Evolutionary conservation across 2,329 filamentous ascomycete species (phyloP).

Genomic region (Boeremia lycopersici): DNA sequence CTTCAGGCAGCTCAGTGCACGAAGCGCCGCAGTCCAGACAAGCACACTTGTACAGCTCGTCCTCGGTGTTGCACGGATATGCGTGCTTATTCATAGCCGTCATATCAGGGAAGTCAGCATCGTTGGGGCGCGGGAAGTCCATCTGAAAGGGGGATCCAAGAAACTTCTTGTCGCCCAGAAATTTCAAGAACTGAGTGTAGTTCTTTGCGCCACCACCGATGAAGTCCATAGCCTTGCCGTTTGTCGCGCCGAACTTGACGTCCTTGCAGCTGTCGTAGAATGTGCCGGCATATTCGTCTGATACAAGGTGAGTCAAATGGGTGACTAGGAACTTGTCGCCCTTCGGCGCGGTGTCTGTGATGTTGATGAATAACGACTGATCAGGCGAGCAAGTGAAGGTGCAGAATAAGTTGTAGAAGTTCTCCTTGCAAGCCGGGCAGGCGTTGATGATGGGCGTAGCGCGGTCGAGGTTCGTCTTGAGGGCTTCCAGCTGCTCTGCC

Average conservation of each 20-base stretch:
- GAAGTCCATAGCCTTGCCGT: conserved; percentile 91
- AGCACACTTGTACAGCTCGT: conserved; percentile 84
- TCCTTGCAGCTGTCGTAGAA: conserved; percentile 99
- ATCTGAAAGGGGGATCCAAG: conserved; percentile 97
- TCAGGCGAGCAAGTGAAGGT: conserved; percentile 98
- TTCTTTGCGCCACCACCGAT: conserved; percentile 95
- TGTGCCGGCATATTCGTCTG: conserved; percentile 79
- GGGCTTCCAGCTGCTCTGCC: conserved; percentile 77
- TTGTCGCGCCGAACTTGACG: conserved; percentile 95
- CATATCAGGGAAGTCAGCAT: conserved; percentile 73
- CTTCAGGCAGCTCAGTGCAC: conserved; percentile 79
- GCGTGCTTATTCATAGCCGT: conserved; percentile 70
- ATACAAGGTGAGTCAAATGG: conserved; percentile 88
- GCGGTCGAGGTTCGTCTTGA: conserved; percentile 83
- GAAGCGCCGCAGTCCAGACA: conserved; percentile 91
- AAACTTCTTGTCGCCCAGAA: conserved; percentile 88
- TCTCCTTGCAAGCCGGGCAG: conserved; percentile 95
- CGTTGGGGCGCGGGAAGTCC: conserved; percentile 74
- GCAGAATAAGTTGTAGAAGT: conserved; percentile 98
- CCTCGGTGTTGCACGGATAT: conserved; percentile 88
- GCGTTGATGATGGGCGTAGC: conserved; percentile 89
- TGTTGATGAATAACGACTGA: conserved; percentile 92
- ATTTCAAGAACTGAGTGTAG: conserved; percentile 84
- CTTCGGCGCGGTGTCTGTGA: conserved; percentile 74
- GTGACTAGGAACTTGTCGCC: conserved; percentile 72